These are phyloP conservation scores for Cordyceps militaris DNA, from an alignment of 2,329 filamentous ascomycete genomes.

Conservation along the genomic window DNA sequence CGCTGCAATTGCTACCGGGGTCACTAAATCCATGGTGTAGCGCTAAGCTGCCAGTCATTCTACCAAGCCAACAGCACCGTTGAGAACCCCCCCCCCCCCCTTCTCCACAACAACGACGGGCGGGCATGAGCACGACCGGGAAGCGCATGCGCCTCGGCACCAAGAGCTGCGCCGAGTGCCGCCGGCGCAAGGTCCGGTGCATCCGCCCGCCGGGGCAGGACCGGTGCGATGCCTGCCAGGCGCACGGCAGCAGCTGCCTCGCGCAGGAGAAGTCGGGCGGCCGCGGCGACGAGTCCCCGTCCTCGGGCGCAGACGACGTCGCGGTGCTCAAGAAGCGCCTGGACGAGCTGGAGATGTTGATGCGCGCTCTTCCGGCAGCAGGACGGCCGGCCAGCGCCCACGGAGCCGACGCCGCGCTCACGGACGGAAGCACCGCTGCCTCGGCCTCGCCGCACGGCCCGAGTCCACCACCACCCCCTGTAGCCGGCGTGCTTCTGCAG, in stretches of 20 bases:
- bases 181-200: slow-evolving; percentile 43
- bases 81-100: neutral
- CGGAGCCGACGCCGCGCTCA: neutral
- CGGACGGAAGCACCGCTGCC: slow-evolving; percentile 3
- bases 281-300: neutral
- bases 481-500: neutral
- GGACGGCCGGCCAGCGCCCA: neutral
- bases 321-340: slow-evolving; percentile 16
- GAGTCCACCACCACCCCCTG: neutral
- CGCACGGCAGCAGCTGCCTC: slow-evolving; percentile 36
- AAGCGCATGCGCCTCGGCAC: slow-evolving; percentile 28
- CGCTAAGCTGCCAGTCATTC: too few relatives aligned
- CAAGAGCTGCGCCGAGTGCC: slow-evolving; percentile 33
- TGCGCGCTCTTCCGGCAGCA: slow-evolving; percentile 9
- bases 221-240: slow-evolving; percentile 37
- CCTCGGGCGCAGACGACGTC: slow-evolving; percentile 3
- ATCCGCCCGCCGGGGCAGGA: slow-evolving; percentile 31
- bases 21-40: too few relatives aligned
- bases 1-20: neutral
- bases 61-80: too few relatives aligned
- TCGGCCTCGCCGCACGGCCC: neutral
- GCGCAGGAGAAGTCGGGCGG: slow-evolving; percentile 30
- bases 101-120: neutral
- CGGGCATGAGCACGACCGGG: neutral
- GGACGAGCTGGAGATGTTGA: slow-evolving; percentile 21